Base-by-base conservation (phyloP, 805 yeast species). In the Sugiyamaella marilandica region DNA sequence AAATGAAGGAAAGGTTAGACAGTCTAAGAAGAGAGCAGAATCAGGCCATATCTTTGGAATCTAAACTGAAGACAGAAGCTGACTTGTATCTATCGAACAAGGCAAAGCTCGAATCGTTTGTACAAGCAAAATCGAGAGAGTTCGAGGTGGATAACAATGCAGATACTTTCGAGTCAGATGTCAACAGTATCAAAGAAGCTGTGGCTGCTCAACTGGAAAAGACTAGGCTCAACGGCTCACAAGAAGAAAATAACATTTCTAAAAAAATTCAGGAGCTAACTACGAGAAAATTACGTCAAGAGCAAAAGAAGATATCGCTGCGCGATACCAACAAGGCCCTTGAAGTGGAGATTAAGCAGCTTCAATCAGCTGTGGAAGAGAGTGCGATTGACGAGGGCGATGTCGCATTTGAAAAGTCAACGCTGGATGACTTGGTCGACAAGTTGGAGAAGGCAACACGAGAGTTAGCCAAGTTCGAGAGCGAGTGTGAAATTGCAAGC, bases 21-120 rank as follows among this genome's bases (percentile, higher is more conserved):
- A 41, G 35, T 0, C 35, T 63, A 1, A 71, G 81, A 56, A 53
- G 55, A 1, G 58, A 66, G 1, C 70, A 71, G 35, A 74, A 73
- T 53, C 54, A 61, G 1, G 63, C 74, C 8, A 75, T 78, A 0
- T 69, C 80, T 32, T 45, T 70, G 47, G 81, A 80, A 56, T 95
- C 92, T 4, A 75, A 79, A 47, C 66, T 83, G 44, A 71, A 72
- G 49, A 78, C 78, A 1, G 75, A 73, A 51, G 73, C 53, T 2
- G 64, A 59, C 9, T 52, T 59, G 9, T 50, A 62, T 33, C 47
- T 53, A 10, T 36, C 39, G 14, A 47, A 57, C 10, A 39, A 55
- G 14, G 21, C 45, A 18, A 41, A 52, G 37, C 56, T 63, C 14
- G 36, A 45, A 9, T 53, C 54, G 9, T 48, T 61, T 18, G 51